phyloP scores from a whole-genome alignment of 768 basidiomycete genomes.

The Tephrocybe sp. region DNA sequence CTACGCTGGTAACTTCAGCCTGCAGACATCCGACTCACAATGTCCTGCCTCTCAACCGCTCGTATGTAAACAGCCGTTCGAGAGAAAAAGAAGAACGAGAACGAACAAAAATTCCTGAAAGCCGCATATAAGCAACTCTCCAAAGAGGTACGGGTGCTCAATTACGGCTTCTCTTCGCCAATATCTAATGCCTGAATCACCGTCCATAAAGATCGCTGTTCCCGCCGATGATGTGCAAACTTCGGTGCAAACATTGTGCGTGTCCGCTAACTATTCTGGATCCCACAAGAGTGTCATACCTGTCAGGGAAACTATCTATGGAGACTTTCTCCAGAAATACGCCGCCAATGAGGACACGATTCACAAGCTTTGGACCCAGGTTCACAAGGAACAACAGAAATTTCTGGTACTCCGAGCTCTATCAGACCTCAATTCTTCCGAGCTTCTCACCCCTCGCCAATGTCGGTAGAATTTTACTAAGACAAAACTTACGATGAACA shows the following conservation, averaged over 20 bases:
- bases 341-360: conserved; percentile 26
- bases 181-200: not conserved
- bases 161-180: not conserved
- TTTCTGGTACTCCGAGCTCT: conserved; percentile 13
- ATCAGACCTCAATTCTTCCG: not conserved
- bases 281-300: not conserved
- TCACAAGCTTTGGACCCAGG: conserved; percentile 20
- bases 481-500: conserved; percentile 7
- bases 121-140: conserved; percentile 21
- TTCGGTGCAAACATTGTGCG: conserved; percentile 16
- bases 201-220: conserved; percentile 8
- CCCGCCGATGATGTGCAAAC: conserved; percentile 16
- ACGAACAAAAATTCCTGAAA: conserved; percentile 19
- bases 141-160: conserved; percentile 13
- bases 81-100: conserved; percentile 21
- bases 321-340: conserved; percentile 21
- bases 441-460: not conserved
- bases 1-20: conserved; percentile 14
- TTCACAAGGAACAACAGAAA: conserved; percentile 23
- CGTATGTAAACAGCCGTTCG: conserved; percentile 17
- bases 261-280: not conserved
- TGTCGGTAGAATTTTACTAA: conserved; percentile 11
- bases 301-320: conserved; percentile 19
- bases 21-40: not conserved
- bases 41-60: too few relatives aligned